These are phyloP conservation scores for Picochlorum sp. DNA, from an alignment of 139 green algal genomes.

Conservation along the genomic window DNA sequence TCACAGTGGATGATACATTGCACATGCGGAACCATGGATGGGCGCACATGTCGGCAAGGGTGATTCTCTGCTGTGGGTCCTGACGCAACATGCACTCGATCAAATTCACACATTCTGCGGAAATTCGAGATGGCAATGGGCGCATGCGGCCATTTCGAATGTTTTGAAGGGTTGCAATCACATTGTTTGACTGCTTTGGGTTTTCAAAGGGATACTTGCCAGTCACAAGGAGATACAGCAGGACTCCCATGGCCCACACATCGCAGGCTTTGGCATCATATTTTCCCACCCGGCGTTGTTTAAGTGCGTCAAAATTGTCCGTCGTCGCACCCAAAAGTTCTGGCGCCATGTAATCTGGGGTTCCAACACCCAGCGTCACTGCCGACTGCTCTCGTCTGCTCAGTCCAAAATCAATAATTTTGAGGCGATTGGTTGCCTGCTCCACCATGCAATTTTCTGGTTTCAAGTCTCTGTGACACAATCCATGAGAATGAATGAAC, in stretches of 20 bases:
- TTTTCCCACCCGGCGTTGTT: slow-evolving; percentile 6
- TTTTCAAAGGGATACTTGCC: slow-evolving; percentile 70
- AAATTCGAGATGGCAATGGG: slow-evolving; percentile 7
- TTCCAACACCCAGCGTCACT: slow-evolving; percentile 55
- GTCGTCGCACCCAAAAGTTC: slow-evolving; percentile 43
- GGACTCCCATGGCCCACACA: slow-evolving; percentile 71
- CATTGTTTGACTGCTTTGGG: slow-evolving; percentile 22
- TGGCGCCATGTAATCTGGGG: slow-evolving; percentile 67
- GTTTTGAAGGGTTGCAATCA: slow-evolving; percentile 28
- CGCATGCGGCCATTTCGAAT: slow-evolving; percentile 8
- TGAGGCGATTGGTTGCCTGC: slow-evolving; percentile 28
- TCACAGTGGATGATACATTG: not conserved
- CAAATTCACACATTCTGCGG: slow-evolving; percentile 11
- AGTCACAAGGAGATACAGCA: slow-evolving; percentile 70
- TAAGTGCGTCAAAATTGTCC: slow-evolving; percentile 1
- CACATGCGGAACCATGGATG: slow-evolving; percentile 19
- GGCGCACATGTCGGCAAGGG: not conserved
- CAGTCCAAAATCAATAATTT: slow-evolving; percentile 81
- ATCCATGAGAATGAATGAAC: slow-evolving; percentile 54
- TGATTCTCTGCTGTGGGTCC: slow-evolving; percentile 8
- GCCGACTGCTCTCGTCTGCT: slow-evolving; percentile 57
- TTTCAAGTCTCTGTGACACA: slow-evolving; percentile 79
- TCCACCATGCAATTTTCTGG: slow-evolving; percentile 76
- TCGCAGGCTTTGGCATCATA: slow-evolving; percentile 64
- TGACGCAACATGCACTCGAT: slow-evolving; percentile 14